Evolutionary conservation across 257 asterid species (phyloP).

Genomic region (Salvia rosmarinus): DNA sequence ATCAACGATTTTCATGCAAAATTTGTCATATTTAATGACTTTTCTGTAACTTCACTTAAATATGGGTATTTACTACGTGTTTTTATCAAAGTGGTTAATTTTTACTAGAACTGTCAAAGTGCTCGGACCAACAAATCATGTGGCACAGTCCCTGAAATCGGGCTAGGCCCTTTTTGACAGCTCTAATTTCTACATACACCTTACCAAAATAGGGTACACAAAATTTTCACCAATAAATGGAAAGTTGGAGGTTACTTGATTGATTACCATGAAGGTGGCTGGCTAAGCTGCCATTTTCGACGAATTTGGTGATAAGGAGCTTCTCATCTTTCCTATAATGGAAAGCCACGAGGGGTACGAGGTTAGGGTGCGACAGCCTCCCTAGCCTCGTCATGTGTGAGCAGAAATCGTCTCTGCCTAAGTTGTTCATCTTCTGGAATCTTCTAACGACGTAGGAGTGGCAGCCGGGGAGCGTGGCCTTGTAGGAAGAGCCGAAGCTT

Average conservation of each 20-base stretch:
- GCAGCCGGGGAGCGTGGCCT: slow-evolving; percentile 52
- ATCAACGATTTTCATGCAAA: too few relatives aligned
- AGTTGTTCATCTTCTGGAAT: slow-evolving; percentile 51
- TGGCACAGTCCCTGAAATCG: too few relatives aligned
- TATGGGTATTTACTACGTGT: too few relatives aligned
- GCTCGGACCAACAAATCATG: too few relatives aligned
- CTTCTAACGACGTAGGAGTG: slow-evolving; percentile 57
- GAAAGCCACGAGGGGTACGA: slow-evolving; percentile 70
- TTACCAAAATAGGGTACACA: too few relatives aligned
- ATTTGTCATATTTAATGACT: too few relatives aligned
- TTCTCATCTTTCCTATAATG: slow-evolving; percentile 64
- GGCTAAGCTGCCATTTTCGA: slow-evolving; percentile 64
- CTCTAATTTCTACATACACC: too few relatives aligned
- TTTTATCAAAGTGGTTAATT: too few relatives aligned
- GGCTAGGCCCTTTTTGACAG: too few relatives aligned
- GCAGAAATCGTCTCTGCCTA: slow-evolving; percentile 54
- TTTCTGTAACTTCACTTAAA: too few relatives aligned
- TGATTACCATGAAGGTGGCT: slow-evolving; percentile 65
- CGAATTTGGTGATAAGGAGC: slow-evolving; percentile 57
- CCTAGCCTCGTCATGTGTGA: slow-evolving; percentile 62
- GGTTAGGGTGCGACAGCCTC: slow-evolving; percentile 53
- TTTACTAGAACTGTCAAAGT: too few relatives aligned
- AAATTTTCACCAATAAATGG: neutral
- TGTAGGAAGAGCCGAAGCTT: slow-evolving; percentile 72
- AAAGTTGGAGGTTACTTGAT: neutral